Percentiles rank a stretch among this genome's conserved stretches.
phyloP scores from a whole-genome alignment of 768 basidiomycete species.

The Clitopilus hobsonii region DNA sequence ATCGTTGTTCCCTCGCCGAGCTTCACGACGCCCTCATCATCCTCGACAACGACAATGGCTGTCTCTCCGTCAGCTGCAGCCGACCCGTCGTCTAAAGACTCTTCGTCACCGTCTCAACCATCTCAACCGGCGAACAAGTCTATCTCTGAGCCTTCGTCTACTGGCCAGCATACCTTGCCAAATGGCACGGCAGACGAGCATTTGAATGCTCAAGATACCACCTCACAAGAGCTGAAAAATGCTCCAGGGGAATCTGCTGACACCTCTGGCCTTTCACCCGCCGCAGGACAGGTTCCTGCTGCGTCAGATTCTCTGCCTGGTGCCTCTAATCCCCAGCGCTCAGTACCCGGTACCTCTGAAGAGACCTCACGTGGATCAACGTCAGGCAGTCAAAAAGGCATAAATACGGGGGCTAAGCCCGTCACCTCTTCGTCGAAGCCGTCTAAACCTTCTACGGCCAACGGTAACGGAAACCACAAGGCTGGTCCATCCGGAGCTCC shows the following conservation, averaged over 20 bases:
- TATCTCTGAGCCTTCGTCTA: conserved; percentile 9
- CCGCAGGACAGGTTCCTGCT: conserved; percentile 6
- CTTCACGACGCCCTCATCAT: background rate
- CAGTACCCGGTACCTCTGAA: conserved; percentile 6
- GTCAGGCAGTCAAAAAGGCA: conserved; percentile 10
- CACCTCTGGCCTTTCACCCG: conserved; percentile 3
- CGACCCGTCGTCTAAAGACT: conserved; percentile 4
- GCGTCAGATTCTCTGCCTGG: conserved; percentile 6
- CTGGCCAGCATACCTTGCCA: conserved; percentile 4
- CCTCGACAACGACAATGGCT: conserved; percentile 9
- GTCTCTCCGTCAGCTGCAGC: conserved; percentile 8
- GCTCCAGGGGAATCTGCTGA: background rate
- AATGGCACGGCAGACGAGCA: conserved; percentile 7
- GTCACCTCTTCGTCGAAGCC: background rate
- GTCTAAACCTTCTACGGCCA: conserved; percentile 6
- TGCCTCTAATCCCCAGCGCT: conserved; percentile 5
- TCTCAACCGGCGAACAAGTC: conserved; percentile 1
- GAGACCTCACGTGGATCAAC: conserved; percentile 9
- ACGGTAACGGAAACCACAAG: conserved; percentile 13
- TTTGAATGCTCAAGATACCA: background rate
- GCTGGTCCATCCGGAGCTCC: conserved; percentile 8
- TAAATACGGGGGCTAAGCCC: conserved; percentile 6
- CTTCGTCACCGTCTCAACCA: conserved; percentile 6
- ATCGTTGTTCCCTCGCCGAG: conserved; percentile 8
- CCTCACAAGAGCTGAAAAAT: background rate